Evolutionary conservation across 2,329 filamentous ascomycete species (phyloP).

Genomic region (Hymenoscyphus occultus): DNA sequence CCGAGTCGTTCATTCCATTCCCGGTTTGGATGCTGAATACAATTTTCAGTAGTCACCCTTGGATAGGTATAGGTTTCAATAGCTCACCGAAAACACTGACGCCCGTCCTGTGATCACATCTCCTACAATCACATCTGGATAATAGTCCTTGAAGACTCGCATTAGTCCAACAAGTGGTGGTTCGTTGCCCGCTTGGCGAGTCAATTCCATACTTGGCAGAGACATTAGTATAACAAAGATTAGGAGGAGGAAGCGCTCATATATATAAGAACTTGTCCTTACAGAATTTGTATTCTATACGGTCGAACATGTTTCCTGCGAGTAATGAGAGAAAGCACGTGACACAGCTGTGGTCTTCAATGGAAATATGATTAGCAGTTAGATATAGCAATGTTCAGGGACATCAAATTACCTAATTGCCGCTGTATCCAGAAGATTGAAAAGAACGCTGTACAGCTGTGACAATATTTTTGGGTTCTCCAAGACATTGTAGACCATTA

Average conservation of each 20-base stretch:
- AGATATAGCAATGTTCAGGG: not conserved
- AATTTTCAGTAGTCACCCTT: slow-evolving; percentile 28
- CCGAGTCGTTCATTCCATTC: slow-evolving; percentile 70
- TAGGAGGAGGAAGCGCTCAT: slow-evolving; percentile 17
- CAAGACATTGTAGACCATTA: slow-evolving; percentile 70
- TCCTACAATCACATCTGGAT: slow-evolving; percentile 81
- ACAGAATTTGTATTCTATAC: slow-evolving; percentile 77
- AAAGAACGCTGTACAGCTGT: slow-evolving; percentile 71
- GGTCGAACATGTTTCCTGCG: slow-evolving; percentile 79
- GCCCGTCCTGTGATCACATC: slow-evolving; percentile 60
- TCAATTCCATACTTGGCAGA: slow-evolving; percentile 50
- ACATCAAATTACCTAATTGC: slow-evolving; percentile 56
- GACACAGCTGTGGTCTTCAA: slow-evolving; percentile 54
- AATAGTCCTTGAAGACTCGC: slow-evolving; percentile 86
- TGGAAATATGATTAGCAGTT: not conserved
- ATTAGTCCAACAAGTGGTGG: slow-evolving; percentile 70
- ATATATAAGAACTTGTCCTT: slow-evolving; percentile 32
- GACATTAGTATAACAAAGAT: not conserved
- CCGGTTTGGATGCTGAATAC: slow-evolving; percentile 60
- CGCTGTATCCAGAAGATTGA: slow-evolving; percentile 78
- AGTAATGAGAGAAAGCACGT: slow-evolving; percentile 76
- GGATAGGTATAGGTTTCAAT: not conserved
- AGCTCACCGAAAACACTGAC: slow-evolving; percentile 57
- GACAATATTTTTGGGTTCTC: slow-evolving; percentile 62
- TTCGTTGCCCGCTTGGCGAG: slow-evolving; percentile 66